A percentile compares a stretch with the other conserved stretches of the same genome.
Evolutionary conservation across 2,329 filamentous ascomycete genomes (phyloP).

Genomic region (Aureobasidium sp.): DNA sequence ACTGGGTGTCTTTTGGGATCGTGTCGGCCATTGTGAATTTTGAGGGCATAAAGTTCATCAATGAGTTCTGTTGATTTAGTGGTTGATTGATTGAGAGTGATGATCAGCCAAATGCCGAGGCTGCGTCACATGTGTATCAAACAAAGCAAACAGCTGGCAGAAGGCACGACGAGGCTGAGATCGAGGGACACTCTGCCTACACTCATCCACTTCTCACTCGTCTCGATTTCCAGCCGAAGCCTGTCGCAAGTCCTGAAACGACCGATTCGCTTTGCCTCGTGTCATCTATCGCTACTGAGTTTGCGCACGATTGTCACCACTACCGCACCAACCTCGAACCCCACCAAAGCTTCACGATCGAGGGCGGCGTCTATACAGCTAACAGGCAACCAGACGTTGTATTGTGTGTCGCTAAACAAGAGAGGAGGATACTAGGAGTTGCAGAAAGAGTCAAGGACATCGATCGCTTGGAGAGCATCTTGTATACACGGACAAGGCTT

Average conservation of each 20-base stretch:
- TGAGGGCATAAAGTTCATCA: neutral
- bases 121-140: conserved; percentile 10
- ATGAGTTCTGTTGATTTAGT: neutral
- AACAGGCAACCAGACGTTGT: neutral
- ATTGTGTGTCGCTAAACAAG: neutral
- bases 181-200: neutral
- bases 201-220: neutral
- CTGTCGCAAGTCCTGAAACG: neutral
- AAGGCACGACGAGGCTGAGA: neutral
- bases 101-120: neutral
- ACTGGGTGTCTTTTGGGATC: neutral
- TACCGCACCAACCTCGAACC: neutral
- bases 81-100: neutral
- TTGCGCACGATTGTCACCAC: neutral
- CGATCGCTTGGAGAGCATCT: conserved; percentile 9
- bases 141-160: neutral
- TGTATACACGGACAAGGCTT: neutral
- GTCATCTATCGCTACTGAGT: neutral
- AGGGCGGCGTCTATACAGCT: neutral
- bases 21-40: neutral
- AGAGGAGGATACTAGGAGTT: neutral
- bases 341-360: neutral
- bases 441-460: neutral
- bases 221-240: neutral
- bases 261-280: too few relatives aligned